phyloP scores from a whole-genome alignment of 257 asterid genomes.

The Solanum lycopersicoides region DNA sequence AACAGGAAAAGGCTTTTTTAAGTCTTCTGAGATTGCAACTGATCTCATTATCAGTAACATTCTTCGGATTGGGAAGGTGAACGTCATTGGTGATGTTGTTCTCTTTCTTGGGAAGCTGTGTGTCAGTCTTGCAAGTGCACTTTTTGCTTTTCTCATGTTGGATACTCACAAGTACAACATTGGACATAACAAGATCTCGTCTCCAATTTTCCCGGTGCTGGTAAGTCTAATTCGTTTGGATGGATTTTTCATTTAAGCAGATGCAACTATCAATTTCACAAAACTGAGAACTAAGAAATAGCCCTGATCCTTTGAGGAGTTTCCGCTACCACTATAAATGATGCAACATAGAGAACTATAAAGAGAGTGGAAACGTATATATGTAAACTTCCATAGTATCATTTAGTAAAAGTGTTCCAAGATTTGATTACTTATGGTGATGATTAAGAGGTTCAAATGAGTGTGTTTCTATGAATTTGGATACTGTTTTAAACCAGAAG shows the following conservation, averaged over 20 bases:
- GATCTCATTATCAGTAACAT: slow-evolving; percentile 89
- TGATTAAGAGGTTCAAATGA: not conserved
- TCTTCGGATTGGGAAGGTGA: slow-evolving; percentile 86
- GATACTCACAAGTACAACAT: slow-evolving; percentile 68
- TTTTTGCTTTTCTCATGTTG: slow-evolving; percentile 90
- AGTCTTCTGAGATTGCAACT: slow-evolving; percentile 89
- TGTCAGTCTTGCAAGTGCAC: slow-evolving; percentile 88
- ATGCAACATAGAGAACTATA: not conserved
- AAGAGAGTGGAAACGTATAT: not conserved
- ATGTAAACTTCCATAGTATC: not conserved
- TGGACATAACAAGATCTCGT: slow-evolving; percentile 83
- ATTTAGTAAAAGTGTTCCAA: not conserved
- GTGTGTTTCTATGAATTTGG: not conserved
- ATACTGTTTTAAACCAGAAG: not conserved
- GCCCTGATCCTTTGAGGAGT: not conserved
- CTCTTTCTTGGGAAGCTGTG: slow-evolving; percentile 95
- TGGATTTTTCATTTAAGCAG: not conserved
- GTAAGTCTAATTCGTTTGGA: slow-evolving; percentile 19
- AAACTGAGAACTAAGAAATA: not conserved
- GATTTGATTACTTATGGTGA: not conserved
- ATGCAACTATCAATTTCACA: not conserved
- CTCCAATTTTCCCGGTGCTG: slow-evolving; percentile 95
- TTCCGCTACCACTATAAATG: not conserved
- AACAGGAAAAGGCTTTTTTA: slow-evolving; percentile 86
- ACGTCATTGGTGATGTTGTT: slow-evolving; percentile 87